These are phyloP conservation scores for Lipomyces orientalis DNA, from an alignment of 805 yeast genomes.

Conservation along the genomic window DNA sequence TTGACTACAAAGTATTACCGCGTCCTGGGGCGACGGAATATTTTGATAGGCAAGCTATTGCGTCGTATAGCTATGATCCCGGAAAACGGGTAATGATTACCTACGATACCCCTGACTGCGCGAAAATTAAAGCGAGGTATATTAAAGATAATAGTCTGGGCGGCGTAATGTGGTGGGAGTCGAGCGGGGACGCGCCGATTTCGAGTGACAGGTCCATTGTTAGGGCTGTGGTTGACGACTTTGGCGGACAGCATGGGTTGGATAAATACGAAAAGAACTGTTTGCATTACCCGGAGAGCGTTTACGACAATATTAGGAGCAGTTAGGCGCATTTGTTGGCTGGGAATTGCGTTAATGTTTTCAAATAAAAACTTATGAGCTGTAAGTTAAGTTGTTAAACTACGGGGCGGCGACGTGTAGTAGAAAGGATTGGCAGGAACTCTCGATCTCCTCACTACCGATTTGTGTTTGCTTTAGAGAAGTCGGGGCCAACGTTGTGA, in stretches of 20 bases:
- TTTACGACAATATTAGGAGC: constrained; percentile 22
- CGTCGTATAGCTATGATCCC: constrained; percentile 59
- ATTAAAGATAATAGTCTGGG: constrained; percentile 57
- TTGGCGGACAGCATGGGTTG: constrained; percentile 38
- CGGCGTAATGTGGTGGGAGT: constrained; percentile 96
- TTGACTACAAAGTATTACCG: constrained; percentile 65
- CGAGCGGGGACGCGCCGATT: constrained; percentile 69
- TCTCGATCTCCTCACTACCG: too few species aligned
- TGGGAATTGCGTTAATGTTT: too few species aligned
- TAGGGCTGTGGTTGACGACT: constrained; percentile 88
- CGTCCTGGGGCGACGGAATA: constrained; percentile 51
- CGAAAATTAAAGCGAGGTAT: constrained; percentile 63
- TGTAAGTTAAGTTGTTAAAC: too few species aligned
- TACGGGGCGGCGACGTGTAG: too few species aligned
- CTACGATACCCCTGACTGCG: constrained; percentile 68
- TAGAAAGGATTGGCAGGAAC: too few species aligned
- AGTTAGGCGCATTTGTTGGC: not conserved
- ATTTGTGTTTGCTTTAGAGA: too few species aligned
- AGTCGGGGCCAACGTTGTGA: too few species aligned
- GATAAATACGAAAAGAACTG: constrained; percentile 15
- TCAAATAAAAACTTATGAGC: too few species aligned
- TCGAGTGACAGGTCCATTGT: constrained; percentile 92
- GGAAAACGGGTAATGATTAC: constrained; percentile 52
- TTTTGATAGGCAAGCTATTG: constrained; percentile 58
- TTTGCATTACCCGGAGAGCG: constrained; percentile 25